Percentiles rank a stretch among this genome's conserved stretches.
Evolutionary conservation across 2,329 filamentous ascomycete genomes (phyloP).

Genomic region (Grosmannia serpens): DNA sequence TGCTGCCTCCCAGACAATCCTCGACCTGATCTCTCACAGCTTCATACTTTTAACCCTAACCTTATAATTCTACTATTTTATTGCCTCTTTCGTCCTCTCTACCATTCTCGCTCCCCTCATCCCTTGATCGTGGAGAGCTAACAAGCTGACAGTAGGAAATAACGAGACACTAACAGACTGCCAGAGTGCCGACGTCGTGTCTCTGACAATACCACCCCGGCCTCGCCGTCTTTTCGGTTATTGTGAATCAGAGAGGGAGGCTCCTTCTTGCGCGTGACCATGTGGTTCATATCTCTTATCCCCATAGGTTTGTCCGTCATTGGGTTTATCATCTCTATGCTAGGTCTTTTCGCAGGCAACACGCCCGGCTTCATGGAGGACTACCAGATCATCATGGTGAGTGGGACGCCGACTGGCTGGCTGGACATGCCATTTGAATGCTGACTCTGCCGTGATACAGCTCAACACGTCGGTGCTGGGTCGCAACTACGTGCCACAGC

Average conservation of each 20-base stretch:
- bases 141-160: neutral
- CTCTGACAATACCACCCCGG: neutral
- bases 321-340: constrained; percentile 24
- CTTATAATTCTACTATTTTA: neutral
- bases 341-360: constrained; percentile 26
- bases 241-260: neutral
- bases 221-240: neutral
- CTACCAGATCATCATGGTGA: constrained; percentile 26
- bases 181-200: neutral
- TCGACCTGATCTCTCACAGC: neutral
- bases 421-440: too few relatives aligned
- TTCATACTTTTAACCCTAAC: neutral
- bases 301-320: constrained; percentile 22
- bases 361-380: constrained; percentile 24
- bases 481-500: constrained; percentile 22
- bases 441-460: constrained; percentile 12
- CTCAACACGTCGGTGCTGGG: constrained; percentile 30
- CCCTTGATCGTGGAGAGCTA: neutral
- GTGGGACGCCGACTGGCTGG: constrained; percentile 5
- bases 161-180: too few relatives aligned
- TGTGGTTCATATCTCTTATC: constrained; percentile 7
- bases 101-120: too few relatives aligned
- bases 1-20: neutral
- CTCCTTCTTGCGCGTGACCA: neutral
- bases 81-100: too few relatives aligned